Conservation (phyloP, 352 stramenopile genomes). For the Plasmopara viticola region DNA sequence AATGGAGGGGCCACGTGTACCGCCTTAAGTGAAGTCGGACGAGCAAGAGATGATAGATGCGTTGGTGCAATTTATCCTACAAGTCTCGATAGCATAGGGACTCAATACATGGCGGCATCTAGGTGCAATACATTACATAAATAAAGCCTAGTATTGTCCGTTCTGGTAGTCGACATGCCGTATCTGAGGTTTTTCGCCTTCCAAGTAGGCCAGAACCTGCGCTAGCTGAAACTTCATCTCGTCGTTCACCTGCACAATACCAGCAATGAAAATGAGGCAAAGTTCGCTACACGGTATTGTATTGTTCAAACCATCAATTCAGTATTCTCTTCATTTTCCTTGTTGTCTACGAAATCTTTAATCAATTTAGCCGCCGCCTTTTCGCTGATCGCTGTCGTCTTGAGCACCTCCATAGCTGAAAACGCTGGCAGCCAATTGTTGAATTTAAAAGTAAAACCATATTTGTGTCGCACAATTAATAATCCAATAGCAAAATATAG, state of each 20-base stretch:
- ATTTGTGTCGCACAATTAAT: neutral
- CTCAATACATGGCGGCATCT: too few species aligned
- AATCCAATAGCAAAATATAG: constrained; percentile 1
- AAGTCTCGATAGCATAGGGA: too few species aligned
- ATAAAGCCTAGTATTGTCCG: constrained; percentile 18
- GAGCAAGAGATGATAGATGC: too few species aligned
- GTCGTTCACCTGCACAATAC: constrained; percentile 52
- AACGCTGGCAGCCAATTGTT: neutral
- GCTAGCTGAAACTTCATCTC: constrained; percentile 69
- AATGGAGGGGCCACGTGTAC: too few species aligned
- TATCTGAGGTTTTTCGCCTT: constrained; percentile 37
- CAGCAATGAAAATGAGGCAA: constrained; percentile 3
- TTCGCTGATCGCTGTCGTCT: constrained; percentile 51
- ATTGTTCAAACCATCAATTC: constrained; percentile 56
- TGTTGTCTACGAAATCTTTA: constrained; percentile 67
- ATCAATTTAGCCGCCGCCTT: constrained; percentile 65
- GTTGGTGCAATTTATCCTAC: too few species aligned
- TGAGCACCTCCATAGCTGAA: constrained; percentile 56
- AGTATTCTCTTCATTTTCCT: constrained; percentile 55
- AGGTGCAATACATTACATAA: constrained; percentile 21
- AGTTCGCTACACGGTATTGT: neutral
- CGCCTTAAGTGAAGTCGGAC: too few species aligned
- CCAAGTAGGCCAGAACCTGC: constrained; percentile 67
- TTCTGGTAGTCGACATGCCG: constrained; percentile 25
- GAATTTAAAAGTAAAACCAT: constrained; percentile 3